Evolutionary conservation across 1,139 yeast genomes (phyloP), one percentile per base, ranked within the genome.

Genomic region (Yamadazyma friedrichii): DNA sequence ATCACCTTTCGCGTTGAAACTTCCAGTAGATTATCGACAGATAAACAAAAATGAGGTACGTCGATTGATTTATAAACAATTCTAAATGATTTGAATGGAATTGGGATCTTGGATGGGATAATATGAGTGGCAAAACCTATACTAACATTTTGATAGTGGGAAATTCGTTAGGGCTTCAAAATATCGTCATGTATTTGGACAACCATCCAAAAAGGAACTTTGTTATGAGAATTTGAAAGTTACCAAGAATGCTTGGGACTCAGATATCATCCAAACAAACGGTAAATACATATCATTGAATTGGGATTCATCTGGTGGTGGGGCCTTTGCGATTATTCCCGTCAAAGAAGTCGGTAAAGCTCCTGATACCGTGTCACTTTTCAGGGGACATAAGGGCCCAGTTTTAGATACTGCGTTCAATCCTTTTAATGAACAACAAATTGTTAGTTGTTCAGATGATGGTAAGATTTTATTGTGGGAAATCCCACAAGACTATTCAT

Each of bases 241-340:
- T 42, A 87, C 95, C 53, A 82, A 87, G 60, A 91, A 89, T 55
- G 98, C 98, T 1, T 93, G 96, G 88, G 98, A 93, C 61, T 88
- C 96, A 38, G 91, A 91, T 61, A 74, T 93, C 50, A 77, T 91
- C 51, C 82, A 87, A 39, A 46, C 63, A 48, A 93, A 93, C 60
- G 94, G 96, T 27, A 84, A 85, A 62, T 93, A 80, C 57, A 66
- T 93, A 31, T 76, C 96, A 0, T 86, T 88, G 47, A 89, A 88
- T 62, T 89, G 96, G 96, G 89, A 88, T 47, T 76, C 97, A 15
- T 84, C 95, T 6, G 98, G 98, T 34, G 98, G 98, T 47, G 98
- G 98, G 41, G 94, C 98, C 0, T 91, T 93, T 70, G 96, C 96
- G 1, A 85, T 93, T 12, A 82, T 93, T 42, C 98, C 98, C 2